Evolutionary conservation across 352 stramenopile genomes (phyloP).

Genomic region (Pythium apleroticum): DNA sequence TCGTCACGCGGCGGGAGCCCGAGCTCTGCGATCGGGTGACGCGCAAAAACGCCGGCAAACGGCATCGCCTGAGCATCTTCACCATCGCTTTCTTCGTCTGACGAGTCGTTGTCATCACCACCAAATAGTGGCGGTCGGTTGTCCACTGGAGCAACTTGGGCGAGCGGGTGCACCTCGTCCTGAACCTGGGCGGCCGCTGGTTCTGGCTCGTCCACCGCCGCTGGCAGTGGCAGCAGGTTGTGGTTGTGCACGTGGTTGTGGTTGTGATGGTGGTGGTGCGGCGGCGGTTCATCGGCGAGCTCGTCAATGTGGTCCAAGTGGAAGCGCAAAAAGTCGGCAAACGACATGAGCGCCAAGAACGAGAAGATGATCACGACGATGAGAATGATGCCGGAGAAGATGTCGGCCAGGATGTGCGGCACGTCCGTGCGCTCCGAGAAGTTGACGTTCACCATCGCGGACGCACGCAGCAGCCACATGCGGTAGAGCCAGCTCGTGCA

Average conservation of each 20-base stretch:
- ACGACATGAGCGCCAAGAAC: constrained; percentile 95
- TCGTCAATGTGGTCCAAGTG: constrained; percentile 88
- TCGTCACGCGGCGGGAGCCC: constrained; percentile 25
- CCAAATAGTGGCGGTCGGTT: constrained; percentile 9
- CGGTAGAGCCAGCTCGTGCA: constrained; percentile 94
- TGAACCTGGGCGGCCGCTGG: not conserved
- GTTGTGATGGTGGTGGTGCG: constrained; percentile 31
- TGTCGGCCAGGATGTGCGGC: constrained; percentile 78
- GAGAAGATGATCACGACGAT: constrained; percentile 92
- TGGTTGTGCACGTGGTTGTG: constrained; percentile 16
- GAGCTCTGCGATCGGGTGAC: constrained; percentile 30
- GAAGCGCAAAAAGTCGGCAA: constrained; percentile 92
- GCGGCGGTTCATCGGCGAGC: constrained; percentile 33
- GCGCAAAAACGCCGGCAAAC: constrained; percentile 24
- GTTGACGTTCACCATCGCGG: constrained; percentile 86
- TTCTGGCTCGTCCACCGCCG: not conserved
- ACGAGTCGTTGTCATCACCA: constrained; percentile 23
- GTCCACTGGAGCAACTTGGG: not conserved
- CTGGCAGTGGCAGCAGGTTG: not conserved
- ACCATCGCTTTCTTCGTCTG: constrained; percentile 11
- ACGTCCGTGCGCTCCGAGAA: constrained; percentile 69
- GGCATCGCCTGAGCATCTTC: constrained; percentile 11
- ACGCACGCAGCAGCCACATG: constrained; percentile 90
- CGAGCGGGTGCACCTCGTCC: not conserved
- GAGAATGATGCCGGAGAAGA: constrained; percentile 89